Evolutionary conservation across 2,329 filamentous ascomycete genomes (phyloP).

Genomic region (Dactylellina sp.): DNA sequence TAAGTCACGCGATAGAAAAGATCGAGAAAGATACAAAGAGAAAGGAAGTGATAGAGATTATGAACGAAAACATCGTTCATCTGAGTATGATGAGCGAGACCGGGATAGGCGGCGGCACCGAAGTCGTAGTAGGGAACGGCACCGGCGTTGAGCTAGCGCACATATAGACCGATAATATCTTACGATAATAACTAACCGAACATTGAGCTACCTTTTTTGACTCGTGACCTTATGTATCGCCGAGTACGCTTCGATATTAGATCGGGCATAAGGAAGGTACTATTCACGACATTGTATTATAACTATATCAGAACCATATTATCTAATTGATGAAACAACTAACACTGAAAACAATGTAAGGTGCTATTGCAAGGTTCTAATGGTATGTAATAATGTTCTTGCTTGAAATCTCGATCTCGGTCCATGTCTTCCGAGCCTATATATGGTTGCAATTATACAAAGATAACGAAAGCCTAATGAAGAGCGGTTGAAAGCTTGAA

Average conservation of each 20-base stretch:
- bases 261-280: conserved; percentile 16
- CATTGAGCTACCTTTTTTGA: not conserved
- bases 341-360: not conserved
- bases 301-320: not conserved
- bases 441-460: too few relatives aligned
- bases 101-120: conserved; percentile 58
- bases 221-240: not conserved
- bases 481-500: too few relatives aligned
- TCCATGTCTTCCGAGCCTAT: too few relatives aligned
- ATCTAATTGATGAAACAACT: not conserved
- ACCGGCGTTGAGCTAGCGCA: conserved; percentile 21
- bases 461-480: too few relatives aligned
- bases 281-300: conserved; percentile 22
- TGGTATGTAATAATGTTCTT: not conserved
- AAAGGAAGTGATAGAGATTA: conserved; percentile 48
- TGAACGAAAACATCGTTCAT: conserved; percentile 49
- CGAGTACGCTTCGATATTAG: not conserved
- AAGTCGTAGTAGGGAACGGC: conserved; percentile 48
- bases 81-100: conserved; percentile 45
- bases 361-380: not conserved
- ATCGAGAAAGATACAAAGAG: conserved; percentile 49
- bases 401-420: too few relatives aligned
- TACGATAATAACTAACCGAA: too few relatives aligned
- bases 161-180: too few relatives aligned
- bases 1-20: not conserved